Conservation (phyloP, 2,329 filamentous ascomycete genomes). For the Monosporascus sp. region DNA sequence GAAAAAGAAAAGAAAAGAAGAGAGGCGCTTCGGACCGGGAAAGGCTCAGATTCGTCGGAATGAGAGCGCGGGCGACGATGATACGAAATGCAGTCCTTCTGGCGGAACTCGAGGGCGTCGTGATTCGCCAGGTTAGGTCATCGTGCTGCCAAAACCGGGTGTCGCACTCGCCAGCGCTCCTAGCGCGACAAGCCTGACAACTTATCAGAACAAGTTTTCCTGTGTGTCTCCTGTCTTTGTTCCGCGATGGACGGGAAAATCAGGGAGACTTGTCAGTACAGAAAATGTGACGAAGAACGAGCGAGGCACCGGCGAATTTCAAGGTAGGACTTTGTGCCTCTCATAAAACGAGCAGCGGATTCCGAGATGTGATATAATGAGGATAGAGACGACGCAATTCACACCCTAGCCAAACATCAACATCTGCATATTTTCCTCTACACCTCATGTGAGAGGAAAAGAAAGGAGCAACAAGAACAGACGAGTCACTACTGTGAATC, state of each 20-base stretch:
- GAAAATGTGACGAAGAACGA: neutral
- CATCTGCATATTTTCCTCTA: neutral
- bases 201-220: neutral
- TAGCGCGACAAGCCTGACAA: neutral
- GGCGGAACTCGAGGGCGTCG: neutral
- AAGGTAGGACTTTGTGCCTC: neutral
- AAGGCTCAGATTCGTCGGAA: constrained; percentile 8
- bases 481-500: neutral
- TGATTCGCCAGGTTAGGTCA: neutral
- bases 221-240: neutral
- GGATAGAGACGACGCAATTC: neutral
- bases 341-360: neutral
- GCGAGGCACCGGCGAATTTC: neutral
- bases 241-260: neutral
- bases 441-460: neutral
- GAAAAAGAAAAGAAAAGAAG: constrained; percentile 3
- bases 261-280: neutral
- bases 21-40: neutral
- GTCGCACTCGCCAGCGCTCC: neutral
- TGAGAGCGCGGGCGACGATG: constrained; percentile 3
- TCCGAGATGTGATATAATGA: neutral
- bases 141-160: neutral
- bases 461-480: neutral
- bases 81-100: neutral
- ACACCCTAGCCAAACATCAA: neutral